These are phyloP conservation scores for Withania somnifera DNA, from an alignment of 305 asterid species.

Conservation along the genomic window DNA sequence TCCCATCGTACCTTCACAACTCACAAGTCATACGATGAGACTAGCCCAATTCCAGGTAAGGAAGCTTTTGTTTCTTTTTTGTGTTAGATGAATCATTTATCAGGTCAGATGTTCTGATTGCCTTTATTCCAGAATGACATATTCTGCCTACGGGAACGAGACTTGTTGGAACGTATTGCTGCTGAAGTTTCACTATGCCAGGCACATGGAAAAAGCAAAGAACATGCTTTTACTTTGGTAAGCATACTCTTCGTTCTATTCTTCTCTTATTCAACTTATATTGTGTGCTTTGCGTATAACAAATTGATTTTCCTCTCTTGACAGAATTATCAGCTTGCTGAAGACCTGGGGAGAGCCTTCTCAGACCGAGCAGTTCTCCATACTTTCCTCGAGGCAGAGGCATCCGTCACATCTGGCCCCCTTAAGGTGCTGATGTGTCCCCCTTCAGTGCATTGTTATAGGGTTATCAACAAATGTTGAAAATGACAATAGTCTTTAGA, in stretches of 20 bases:
- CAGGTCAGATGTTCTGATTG: slow-evolving; percentile 2
- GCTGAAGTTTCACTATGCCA: slow-evolving; percentile 53
- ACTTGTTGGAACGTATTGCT: slow-evolving; percentile 63
- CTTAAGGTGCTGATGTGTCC: slow-evolving; percentile 40
- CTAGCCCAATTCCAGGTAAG: slow-evolving; percentile 63
- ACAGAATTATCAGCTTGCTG: slow-evolving; percentile 92
- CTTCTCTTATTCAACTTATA: background rate
- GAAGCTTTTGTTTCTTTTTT: background rate
- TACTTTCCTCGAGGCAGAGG: slow-evolving; percentile 63
- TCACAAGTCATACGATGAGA: slow-evolving; percentile 34
- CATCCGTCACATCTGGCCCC: slow-evolving; percentile 30
- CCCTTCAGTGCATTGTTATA: background rate
- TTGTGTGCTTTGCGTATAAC: background rate
- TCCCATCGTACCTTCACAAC: slow-evolving; percentile 53
- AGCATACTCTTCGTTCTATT: background rate
- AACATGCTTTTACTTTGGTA: slow-evolving; percentile 57
- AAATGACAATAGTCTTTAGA: no score
- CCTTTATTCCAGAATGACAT: slow-evolving; percentile 43
- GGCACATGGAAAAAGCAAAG: slow-evolving; percentile 75
- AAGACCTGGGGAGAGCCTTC: slow-evolving; percentile 88
- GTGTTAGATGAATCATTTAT: background rate
- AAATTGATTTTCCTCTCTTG: background rate
- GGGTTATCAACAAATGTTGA: background rate
- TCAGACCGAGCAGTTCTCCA: slow-evolving; percentile 64
- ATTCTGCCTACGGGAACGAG: slow-evolving; percentile 82